Evolutionary conservation across 305 asterid species (phyloP).

Genomic region (Coffea humblotiana): DNA sequence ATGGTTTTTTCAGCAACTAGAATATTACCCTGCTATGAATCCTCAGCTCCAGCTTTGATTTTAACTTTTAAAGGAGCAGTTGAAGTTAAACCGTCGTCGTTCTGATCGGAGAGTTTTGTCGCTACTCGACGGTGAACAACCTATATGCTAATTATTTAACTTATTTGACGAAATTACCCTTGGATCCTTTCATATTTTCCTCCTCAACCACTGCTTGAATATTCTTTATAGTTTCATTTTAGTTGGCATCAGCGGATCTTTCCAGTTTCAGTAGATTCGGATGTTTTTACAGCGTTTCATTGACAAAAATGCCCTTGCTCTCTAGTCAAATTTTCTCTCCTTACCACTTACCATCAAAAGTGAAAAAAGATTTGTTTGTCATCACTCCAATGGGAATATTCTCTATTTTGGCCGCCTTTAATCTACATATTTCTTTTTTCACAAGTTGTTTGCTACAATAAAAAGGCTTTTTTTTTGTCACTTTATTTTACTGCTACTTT

Average conservation of each 20-base stretch:
- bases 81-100: slow-evolving; percentile 8
- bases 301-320: slow-evolving; percentile 2
- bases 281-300: background rate
- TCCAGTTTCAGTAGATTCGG: background rate
- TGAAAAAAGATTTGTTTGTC: background rate
- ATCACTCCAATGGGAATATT: background rate
- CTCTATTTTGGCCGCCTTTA: background rate
- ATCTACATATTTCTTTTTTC: too few relatives aligned
- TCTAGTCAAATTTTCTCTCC: slow-evolving; percentile 3
- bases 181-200: slow-evolving; percentile 9
- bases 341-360: background rate
- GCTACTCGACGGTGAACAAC: background rate
- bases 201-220: background rate
- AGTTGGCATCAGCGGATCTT: slow-evolving; percentile 10
- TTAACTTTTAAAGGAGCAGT: background rate
- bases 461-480: too few relatives aligned
- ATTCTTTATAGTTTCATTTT: background rate
- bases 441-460: too few relatives aligned
- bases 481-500: background rate
- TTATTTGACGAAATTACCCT: slow-evolving; percentile 16
- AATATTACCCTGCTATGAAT: background rate
- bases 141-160: background rate
- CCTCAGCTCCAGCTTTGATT: slow-evolving; percentile 3
- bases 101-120: background rate
- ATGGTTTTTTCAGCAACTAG: background rate